Evolutionary conservation across 768 basidiomycete species (phyloP).

Genomic region (Psilocybe cyanescens): DNA sequence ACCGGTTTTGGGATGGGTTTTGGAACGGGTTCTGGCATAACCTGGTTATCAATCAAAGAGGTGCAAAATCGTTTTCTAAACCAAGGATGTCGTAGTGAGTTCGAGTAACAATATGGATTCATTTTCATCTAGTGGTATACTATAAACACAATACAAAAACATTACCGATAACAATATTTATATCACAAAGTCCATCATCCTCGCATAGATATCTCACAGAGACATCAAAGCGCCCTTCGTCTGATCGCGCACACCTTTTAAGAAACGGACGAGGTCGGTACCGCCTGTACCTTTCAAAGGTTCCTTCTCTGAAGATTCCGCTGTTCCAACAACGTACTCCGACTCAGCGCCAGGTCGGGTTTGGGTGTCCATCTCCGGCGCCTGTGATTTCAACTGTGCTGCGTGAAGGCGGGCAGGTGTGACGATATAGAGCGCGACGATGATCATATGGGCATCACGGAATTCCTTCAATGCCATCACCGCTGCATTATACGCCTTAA

Average conservation of each 20-base stretch:
- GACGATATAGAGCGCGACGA: conserved; percentile 77
- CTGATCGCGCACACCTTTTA: conserved; percentile 72
- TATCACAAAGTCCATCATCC: too few species aligned
- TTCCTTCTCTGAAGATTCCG: conserved; percentile 1
- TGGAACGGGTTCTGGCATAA: too few species aligned
- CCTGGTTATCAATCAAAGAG: too few species aligned
- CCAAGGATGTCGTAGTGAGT: too few species aligned
- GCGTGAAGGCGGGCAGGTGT: conserved; percentile 50
- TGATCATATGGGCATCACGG: conserved; percentile 76
- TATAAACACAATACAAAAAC: not conserved
- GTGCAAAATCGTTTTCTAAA: too few species aligned
- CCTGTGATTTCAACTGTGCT: not conserved
- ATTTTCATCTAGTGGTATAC: not conserved
- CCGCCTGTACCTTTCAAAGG: conserved; percentile 62
- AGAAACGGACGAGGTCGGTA: conserved; percentile 74
- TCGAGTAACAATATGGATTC: not conserved
- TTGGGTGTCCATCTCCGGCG: not conserved
- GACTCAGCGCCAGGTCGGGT: conserved; percentile 1
- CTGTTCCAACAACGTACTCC: not conserved
- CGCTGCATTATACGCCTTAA: conserved; percentile 65
- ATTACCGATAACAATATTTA: too few species aligned
- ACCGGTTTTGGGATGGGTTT: too few species aligned
- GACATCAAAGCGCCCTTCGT: conserved; percentile 47
- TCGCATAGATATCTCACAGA: not conserved
- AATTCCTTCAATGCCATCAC: conserved; percentile 71